Base-by-base conservation (phyloP, 2,329 filamentous ascomycete species). In the Eurotiales sp. region DNA sequence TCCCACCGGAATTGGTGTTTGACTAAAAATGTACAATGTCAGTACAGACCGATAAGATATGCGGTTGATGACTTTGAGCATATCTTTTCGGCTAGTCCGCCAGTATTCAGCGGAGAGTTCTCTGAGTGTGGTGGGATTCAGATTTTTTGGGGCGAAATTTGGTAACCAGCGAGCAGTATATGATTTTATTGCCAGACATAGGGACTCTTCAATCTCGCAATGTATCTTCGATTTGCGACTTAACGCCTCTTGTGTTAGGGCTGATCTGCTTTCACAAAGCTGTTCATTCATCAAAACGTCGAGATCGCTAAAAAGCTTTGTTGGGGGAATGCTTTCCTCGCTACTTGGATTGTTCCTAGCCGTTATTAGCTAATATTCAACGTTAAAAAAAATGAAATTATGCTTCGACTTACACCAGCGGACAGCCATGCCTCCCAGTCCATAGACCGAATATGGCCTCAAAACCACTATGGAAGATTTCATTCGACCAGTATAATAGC, bases 11-110 rank as follows among this genome's bases (percentile, higher is more conserved):
- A 32, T 21, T 3, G 42, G 42, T 3, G 42, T 45, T 11, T 32
- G 42, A 21, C 21, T 19, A 12, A 45, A 45, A 25, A 45, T 23
- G 15, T 45, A 45, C 8, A 45, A 14, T 21, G 42, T 15, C 21
- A 45, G 25, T 19, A 45, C 25, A 21, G 42, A 45, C 15, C 42
- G 23, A 17, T 45, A 45, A 10, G 42, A 45, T 2, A 27, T 25
- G 27, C 15, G 12, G 42, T 45, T 45, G 22, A 45, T 32, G 25
- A 45, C 42, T 32, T 19, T 30, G 12, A 32, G 42, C 42, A 45
- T 45, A 21, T 23, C n/a, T 45, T 32, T 32, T 17, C 27, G 23
- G 6, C 14, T 27, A 17, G 25, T 17, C 15, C 42, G 42, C 42
- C 42, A 45, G 25, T 15, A n/a, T 17, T 45, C 17, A 30, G 23